Evolutionary conservation across 805 yeast genomes (phyloP).

Genomic region (Naumovozyma castellii): DNA sequence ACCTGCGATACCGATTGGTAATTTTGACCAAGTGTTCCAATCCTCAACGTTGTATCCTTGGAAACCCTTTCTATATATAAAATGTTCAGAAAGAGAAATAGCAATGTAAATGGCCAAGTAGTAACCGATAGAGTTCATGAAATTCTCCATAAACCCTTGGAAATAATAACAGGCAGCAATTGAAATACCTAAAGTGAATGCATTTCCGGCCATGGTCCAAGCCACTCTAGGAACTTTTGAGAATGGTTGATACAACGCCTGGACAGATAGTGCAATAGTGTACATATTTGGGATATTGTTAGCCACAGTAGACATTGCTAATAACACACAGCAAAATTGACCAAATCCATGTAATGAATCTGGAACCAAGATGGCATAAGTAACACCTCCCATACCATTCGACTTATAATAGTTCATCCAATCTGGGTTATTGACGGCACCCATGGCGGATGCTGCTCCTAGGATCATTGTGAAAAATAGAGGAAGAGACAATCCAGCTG

Average conservation of each 20-base stretch:
- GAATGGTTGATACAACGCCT: conserved; percentile 68
- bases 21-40: conserved; percentile 45
- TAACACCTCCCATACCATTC: conserved; percentile 68
- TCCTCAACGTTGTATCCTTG: conserved; percentile 52
- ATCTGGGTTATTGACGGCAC: conserved; percentile 38
- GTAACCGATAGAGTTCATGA: conserved; percentile 86
- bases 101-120: conserved; percentile 80
- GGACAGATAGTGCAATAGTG: conserved; percentile 78
- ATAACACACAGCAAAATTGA: conserved; percentile 73
- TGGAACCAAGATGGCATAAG: conserved; percentile 65
- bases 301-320: conserved; percentile 78
- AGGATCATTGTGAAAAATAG: conserved; percentile 60
- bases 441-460: conserved; percentile 83
- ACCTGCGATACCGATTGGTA: conserved; percentile 75
- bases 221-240: conserved; percentile 66
- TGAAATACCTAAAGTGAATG: conserved; percentile 69
- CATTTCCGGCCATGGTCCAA: conserved; percentile 74
- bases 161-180: conserved; percentile 81
- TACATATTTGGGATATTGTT: conserved; percentile 91
- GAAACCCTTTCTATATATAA: conserved; percentile 61
- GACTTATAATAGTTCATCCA: conserved; percentile 44
- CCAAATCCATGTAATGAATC: conserved; percentile 84
- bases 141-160: conserved; percentile 64
- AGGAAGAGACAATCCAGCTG: conserved; percentile 56
- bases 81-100: conserved; percentile 68